Base-by-base conservation (phyloP, 2,329 filamentous ascomycete genomes). In the Fusarium sp. region DNA sequence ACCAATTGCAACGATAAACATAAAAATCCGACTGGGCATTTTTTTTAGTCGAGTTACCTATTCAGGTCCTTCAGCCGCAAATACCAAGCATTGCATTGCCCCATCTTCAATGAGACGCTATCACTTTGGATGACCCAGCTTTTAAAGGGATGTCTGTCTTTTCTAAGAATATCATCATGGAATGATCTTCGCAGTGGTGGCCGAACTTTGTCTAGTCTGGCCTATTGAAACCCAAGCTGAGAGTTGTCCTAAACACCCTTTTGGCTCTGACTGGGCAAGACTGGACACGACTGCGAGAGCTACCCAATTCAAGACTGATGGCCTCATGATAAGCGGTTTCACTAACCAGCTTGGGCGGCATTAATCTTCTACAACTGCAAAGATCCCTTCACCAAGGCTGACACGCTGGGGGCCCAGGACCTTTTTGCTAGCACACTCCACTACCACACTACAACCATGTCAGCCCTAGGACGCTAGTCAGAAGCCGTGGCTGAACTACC, bases 391-490 rank as follows among this genome's bases (percentile, higher is more conserved):
- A 33, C 58, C 65, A 46, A 73, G 65, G 70, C 66, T 71, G 70
- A 70, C 70, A 72, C 33, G 55, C 58, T 42, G 36, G 39, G 49
- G 33, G 29, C 12, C 17, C 11, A 39, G 44, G 38, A n/a, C 29
- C 20, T 17, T 55, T 56, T 49, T 62, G 42, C 52, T 64, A 59
- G 41, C 58, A 60, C 39, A 55, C 64, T 61, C 63, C 68, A 65
- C 74, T 53, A 54, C 49, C 52, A 58, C 52, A 63, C 72, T 55
- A 39, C 49, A 55, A 64, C 52, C 71, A 61, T 68, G 70, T 77
- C 75, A 77, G 75, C 75, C 75, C 72, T 76, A 76, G 73, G 72
- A 72, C 67, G 69, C 73, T 75, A 74, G 70, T 53, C 35, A 35
- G 36, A 49, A 50, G 38, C 49, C 33, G 20, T 57, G 58, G 49